Conservation (phyloP, 371 early-diverging fungal species). For the Mortierella sp. region DNA sequence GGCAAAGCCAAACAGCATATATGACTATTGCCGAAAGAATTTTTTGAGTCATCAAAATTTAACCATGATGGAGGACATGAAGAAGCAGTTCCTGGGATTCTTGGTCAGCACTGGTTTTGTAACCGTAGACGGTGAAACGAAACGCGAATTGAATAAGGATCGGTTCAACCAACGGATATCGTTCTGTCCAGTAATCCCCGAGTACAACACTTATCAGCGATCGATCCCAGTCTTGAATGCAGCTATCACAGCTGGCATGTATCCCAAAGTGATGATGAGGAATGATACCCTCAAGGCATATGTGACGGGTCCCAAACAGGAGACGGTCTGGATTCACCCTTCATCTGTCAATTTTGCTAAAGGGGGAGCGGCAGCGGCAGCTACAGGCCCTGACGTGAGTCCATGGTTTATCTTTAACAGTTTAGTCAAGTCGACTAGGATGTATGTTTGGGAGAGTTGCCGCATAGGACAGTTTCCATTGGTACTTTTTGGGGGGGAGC, state of each 20-base stretch:
- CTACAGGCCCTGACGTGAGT: conserved; percentile 20
- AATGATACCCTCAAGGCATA: conserved; percentile 31
- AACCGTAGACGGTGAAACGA: conserved; percentile 36
- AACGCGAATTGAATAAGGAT: conserved; percentile 34
- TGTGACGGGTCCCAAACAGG: conserved; percentile 54
- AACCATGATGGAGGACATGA: conserved; percentile 82
- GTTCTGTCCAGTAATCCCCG: conserved; percentile 62
- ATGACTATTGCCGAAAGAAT: conserved; percentile 67
- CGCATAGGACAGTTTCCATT: conserved; percentile 63
- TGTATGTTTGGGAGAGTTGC: conserved; percentile 70
- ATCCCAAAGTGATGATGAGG: conserved; percentile 71
- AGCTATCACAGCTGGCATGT: conserved; percentile 74
- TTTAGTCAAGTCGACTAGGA: conserved; percentile 64
- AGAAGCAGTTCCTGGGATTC: conserved; percentile 81
- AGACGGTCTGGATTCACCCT: conserved; percentile 68
- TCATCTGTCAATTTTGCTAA: conserved; percentile 64
- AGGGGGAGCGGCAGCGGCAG: conserved; percentile 52
- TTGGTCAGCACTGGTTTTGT: conserved; percentile 84
- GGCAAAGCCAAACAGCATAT: conserved; percentile 33
- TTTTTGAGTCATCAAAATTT: conserved; percentile 73
- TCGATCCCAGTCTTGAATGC: conserved; percentile 72
- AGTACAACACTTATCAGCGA: conserved; percentile 60
- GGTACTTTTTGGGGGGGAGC: conserved; percentile 67
- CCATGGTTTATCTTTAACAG: conserved; percentile 70
- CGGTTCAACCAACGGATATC: conserved; percentile 42